Evolutionary conservation across 371 early-diverging fungal genomes (phyloP).

Genomic region (Mortierella sp.): DNA sequence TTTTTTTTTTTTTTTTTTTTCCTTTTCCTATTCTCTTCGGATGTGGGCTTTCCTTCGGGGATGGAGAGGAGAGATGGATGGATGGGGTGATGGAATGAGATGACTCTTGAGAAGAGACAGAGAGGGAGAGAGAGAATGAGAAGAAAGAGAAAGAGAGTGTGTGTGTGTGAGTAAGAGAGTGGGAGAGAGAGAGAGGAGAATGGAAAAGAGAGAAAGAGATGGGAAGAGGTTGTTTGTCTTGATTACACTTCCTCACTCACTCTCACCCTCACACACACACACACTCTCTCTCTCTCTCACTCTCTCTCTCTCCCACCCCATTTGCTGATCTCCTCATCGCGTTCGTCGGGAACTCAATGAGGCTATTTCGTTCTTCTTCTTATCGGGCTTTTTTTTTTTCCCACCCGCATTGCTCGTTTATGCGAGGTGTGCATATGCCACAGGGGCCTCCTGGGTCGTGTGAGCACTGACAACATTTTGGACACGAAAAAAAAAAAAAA

Average conservation of each 20-base stretch:
- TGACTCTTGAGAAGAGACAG: conserved; percentile 1
- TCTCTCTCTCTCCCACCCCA: background rate
- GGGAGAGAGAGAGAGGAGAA: background rate
- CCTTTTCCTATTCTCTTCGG: no score
- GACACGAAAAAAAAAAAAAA: conserved; percentile 1
- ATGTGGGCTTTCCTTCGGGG: background rate
- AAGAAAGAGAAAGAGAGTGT: background rate
- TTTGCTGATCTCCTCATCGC: background rate
- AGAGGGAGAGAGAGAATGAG: background rate
- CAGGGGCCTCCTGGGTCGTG: no score
- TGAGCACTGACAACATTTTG: conserved; percentile 1
- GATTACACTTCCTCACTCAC: no score
- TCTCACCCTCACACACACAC: background rate
- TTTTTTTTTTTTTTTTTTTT: no score
- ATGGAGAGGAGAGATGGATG: background rate
- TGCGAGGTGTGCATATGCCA: no score
- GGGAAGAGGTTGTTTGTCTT: background rate
- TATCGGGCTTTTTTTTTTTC: no score
- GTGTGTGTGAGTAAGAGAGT: background rate
- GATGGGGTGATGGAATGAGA: background rate
- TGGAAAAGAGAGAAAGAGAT: background rate
- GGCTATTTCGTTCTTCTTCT: no score
- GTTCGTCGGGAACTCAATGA: no score
- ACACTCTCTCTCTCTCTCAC: no score
- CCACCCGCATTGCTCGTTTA: no score